Base-by-base conservation (phyloP, 1,284 basidiomycete genomes). In the Ceratobasidium sp. region DNA sequence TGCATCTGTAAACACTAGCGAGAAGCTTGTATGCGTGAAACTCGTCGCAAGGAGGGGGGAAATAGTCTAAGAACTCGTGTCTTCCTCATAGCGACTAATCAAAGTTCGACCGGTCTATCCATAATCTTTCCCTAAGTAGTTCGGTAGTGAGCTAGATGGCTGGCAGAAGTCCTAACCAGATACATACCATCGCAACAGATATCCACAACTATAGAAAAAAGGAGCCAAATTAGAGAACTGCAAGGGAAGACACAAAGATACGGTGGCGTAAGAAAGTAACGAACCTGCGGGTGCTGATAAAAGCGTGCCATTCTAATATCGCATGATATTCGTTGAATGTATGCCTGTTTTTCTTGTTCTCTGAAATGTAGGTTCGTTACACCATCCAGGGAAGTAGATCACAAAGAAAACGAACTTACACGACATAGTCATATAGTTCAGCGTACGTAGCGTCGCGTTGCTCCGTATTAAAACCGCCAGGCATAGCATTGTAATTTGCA, bases 261-360 rank as follows among this genome's bases (percentile, higher is more conserved):
- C 15, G 15, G 26, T 46, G n/a, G 39, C 55, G 23, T 39, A 18
- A 26, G 42, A 60, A 55, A 58, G 28, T n/a, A 26, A 39, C 51
- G 51, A 20, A 77, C 75, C 64, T 77, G 75, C 33, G 75, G 75
- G 20, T 77, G 53, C 53, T 77, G 75, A 33, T 77, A 77, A 23
- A 58, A 44, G 6, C 51, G 33, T n/a, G 51, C 64, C 40, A 64
- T 67, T 20, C 42, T 28, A 51, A 67, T 26, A 12, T 20, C 26
- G 26, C 28, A 73, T 13, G 46, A n/a, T 2, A 33, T 40, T 13
- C 71, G 58, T 53, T 73, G 58, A 10, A 49, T 44, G 42, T 77
- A 77, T 9, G 75, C 75, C 33, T 58, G 40, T 7, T 64, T 49
- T 40, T 77, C 75, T 64, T 77, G 75, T 28, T 39, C 63, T 55